A percentile compares a stretch with the other conserved stretches of the same genome.
phyloP scores from a whole-genome alignment of 441 rosid genomes.

The Euphorbia corollata region DNA sequence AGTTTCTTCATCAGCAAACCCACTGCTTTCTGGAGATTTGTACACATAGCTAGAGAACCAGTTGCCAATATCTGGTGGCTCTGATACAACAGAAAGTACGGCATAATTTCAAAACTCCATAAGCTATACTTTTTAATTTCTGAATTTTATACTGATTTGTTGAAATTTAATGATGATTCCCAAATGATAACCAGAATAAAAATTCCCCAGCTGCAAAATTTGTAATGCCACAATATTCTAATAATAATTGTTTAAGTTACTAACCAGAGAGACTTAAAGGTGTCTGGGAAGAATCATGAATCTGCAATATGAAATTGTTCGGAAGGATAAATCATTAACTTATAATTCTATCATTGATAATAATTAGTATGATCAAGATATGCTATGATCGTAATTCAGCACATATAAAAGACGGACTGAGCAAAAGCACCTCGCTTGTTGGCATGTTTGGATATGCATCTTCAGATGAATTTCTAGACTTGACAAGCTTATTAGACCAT shows the following conservation, averaged over 20 bases:
- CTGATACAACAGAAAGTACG: slow-evolving; percentile 33
- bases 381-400: slow-evolving; percentile 6
- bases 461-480: slow-evolving; percentile 6
- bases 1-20: slow-evolving; percentile 16
- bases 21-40: slow-evolving; percentile 38
- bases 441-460: background rate
- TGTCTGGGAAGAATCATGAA: slow-evolving; percentile 27
- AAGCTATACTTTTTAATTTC: background rate
- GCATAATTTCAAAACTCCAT: background rate
- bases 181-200: slow-evolving; percentile 5
- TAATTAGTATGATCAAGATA: background rate
- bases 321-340: background rate
- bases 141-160: background rate
- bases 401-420: slow-evolving; percentile 12
- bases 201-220: background rate
- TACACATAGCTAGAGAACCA: slow-evolving; percentile 66
- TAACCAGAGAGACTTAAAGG: slow-evolving; percentile 42
- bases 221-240: background rate
- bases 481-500: background rate
- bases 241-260: slow-evolving; percentile 16
- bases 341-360: background rate
- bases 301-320: slow-evolving; percentile 23
- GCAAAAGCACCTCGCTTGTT: slow-evolving; percentile 23
- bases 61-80: slow-evolving; percentile 53
- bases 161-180: background rate